Evolutionary conservation across 1,284 basidiomycete genomes (phyloP), one percentile per base, ranked within the genome.

Genomic region (Ustilago trichophora): DNA sequence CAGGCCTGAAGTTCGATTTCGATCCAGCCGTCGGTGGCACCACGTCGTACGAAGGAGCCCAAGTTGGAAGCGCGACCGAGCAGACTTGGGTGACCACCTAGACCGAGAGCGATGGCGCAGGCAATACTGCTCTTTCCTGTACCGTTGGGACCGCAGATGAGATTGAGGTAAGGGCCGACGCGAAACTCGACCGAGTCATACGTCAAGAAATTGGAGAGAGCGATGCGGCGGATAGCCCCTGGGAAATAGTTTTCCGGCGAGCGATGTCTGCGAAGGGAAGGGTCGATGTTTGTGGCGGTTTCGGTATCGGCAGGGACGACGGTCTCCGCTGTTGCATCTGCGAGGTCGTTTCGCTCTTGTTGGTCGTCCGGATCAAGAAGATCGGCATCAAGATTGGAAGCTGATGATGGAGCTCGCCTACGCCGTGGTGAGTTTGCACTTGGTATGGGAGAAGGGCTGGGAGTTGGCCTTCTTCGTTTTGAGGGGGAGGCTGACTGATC

Each of bases 101-200:
- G 86, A 6, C 96, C 96, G 22, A 99, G 86, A 47, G 92, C 93
- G 48, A 99, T 96, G 3, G 93, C 93, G 67, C 93, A 96, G 0
- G 93, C 93, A 46, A 98, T 94, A 49, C 91, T 93, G 63, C 90
- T 92, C 68, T 84, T 84, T 18, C 83, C 83, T 0, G 96, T 98
- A 2, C 96, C 96, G 73, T 99, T 99, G 1, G 96, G 96, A 18
- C 73, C 96, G 37, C 97, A 86, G 56, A 98, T 93, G 92, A 98
- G 96, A 84, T 98, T 98, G 21, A 98, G 86, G 79, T 92, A 89
- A 0, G 96, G 91, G 0, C 96, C 96, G 0, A 93, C 92, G 19
- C 83, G 83, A 82, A 98, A 98, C 80, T 96, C 91, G 72, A 94
- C 93, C 71, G 85, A 87, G 82, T 96, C 93, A 76, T 98, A 98